These are phyloP conservation scores for Cardamine occulta DNA, from an alignment of 345 rosid species.

Conservation along the genomic window DNA sequence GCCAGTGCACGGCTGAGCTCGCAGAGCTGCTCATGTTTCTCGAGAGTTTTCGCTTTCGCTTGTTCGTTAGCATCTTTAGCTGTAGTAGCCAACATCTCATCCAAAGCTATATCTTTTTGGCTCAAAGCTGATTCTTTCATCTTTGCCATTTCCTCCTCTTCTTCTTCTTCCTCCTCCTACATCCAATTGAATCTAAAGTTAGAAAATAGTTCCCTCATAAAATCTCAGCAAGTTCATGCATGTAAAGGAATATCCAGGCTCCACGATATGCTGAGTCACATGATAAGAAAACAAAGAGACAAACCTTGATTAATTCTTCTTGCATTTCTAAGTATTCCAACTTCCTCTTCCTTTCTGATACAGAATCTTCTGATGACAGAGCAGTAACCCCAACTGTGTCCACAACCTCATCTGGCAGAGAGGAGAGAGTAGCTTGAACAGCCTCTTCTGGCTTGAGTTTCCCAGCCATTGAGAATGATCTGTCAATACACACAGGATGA, in stretches of 20 bases:
- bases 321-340: constrained; percentile 94
- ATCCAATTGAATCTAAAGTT: constrained; percentile 10
- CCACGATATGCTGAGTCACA: not conserved
- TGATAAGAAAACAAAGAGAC: constrained; percentile 22
- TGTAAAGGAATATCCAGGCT: not conserved
- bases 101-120: constrained; percentile 79
- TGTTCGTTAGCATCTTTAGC: constrained; percentile 76
- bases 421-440: constrained; percentile 95
- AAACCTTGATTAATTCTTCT: constrained; percentile 94
- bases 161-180: constrained; percentile 83
- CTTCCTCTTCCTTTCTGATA: constrained; percentile 93
- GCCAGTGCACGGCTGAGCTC: constrained; percentile 98
- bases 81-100: constrained; percentile 72
- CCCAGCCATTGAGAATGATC: constrained; percentile 90
- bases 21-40: constrained; percentile 94
- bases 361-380: constrained; percentile 86
- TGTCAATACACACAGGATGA: constrained; percentile 37
- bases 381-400: constrained; percentile 91
- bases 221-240: not conserved
- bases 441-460: constrained; percentile 97
- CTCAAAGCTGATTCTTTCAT: constrained; percentile 67
- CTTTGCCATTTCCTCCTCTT: constrained; percentile 90
- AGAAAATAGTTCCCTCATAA: not conserved
- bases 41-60: constrained; percentile 80
- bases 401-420: constrained; percentile 96